Evolutionary conservation across 1,284 basidiomycete genomes (phyloP).

Genomic region (Xerocomus minutiporus): DNA sequence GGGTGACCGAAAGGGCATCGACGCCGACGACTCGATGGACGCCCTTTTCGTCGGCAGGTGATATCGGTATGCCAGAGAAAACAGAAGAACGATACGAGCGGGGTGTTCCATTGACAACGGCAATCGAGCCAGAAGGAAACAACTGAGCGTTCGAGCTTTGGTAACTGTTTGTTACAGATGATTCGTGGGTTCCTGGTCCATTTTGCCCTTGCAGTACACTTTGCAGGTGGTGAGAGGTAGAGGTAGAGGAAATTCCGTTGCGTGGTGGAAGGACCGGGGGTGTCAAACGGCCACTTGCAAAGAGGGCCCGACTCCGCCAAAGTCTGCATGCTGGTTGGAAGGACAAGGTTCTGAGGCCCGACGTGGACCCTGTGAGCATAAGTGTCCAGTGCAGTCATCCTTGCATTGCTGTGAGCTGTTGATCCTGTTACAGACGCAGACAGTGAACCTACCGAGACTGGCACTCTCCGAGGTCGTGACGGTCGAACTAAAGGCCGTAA

Average conservation of each 20-base stretch:
- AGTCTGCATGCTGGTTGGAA: slow-evolving; percentile 14
- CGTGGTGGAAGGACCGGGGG: not conserved
- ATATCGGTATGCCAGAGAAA: not conserved
- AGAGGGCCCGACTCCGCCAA: slow-evolving; percentile 10
- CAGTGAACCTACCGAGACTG: slow-evolving; percentile 48
- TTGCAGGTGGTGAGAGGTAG: not conserved
- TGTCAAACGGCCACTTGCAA: slow-evolving; percentile 4
- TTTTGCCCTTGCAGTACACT: slow-evolving; percentile 1
- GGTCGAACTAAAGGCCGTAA: slow-evolving; percentile 5
- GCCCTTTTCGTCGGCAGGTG: slow-evolving; percentile 2
- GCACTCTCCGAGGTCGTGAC: slow-evolving; percentile 27
- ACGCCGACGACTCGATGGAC: slow-evolving; percentile 7
- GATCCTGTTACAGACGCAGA: not conserved
- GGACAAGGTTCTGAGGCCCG: slow-evolving; percentile 49
- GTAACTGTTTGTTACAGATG: not conserved
- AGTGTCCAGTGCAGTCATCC: slow-evolving; percentile 71
- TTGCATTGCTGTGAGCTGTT: slow-evolving; percentile 26
- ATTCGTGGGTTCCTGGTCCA: not conserved
- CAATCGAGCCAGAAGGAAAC: not conserved
- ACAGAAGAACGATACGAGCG: not conserved
- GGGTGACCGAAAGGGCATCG: slow-evolving; percentile 5
- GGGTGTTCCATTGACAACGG: slow-evolving; percentile 1
- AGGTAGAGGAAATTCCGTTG: slow-evolving; percentile 6
- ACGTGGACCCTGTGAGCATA: slow-evolving; percentile 78
- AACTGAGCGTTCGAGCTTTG: not conserved